Percentiles rank a stretch among this genome's conserved stretches.
Evolutionary conservation across 306 rosid species (phyloP).

Genomic region (Acmispon strigosus): DNA sequence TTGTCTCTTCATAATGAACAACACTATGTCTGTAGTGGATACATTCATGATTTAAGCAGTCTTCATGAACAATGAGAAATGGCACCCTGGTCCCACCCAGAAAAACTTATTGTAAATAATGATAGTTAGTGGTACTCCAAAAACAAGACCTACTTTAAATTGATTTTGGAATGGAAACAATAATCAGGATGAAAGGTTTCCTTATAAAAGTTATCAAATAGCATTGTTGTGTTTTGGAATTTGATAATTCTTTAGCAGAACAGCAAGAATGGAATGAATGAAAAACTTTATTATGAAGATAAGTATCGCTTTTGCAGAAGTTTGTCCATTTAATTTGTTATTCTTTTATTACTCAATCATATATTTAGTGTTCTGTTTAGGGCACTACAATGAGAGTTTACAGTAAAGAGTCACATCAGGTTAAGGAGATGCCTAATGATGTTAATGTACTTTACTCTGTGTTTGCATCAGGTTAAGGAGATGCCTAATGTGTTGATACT

Average conservation of each 20-base stretch:
- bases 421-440: conserved; percentile 87
- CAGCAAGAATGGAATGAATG: conserved; percentile 10
- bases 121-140: not conserved
- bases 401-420: conserved; percentile 45
- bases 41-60: conserved; percentile 2
- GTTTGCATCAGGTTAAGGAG: conserved; percentile 81
- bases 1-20: not conserved
- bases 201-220: not conserved
- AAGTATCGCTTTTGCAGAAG: not conserved
- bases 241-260: conserved; percentile 6
- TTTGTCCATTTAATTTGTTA: not conserved
- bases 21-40: not conserved
- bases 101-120: not conserved
- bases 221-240: not conserved
- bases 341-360: not conserved
- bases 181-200: not conserved
- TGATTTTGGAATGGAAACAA: conserved; percentile 1
- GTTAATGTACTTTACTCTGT: conserved; percentile 15
- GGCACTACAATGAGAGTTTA: not conserved
- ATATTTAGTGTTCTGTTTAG: not conserved
- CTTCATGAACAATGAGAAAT: not conserved
- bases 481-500: conserved; percentile 99
- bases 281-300: conserved; percentile 1
- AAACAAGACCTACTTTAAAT: not conserved
- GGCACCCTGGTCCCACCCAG: not conserved